Evolutionary conservation across 805 yeast genomes (phyloP), one percentile per base, ranked within the genome.

Genomic region (Cyberlindnera euphorbiae): DNA sequence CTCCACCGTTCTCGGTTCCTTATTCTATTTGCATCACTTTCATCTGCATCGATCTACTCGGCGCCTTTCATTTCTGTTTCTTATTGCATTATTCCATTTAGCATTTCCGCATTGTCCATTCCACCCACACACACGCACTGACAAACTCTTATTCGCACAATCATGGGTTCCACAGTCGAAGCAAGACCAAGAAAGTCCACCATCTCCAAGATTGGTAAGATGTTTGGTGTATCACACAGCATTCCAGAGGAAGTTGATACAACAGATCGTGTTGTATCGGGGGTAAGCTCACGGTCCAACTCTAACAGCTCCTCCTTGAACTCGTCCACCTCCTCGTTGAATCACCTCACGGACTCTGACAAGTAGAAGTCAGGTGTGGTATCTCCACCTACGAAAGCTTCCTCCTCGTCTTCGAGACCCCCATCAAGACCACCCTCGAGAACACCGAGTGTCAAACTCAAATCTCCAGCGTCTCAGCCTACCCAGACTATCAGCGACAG

Each of bases 141-240:
- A n/a, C n/a, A n/a, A n/a, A n/a, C n/a, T n/a, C n/a, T n/a, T n/a
- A n/a, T n/a, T n/a, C n/a, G n/a, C n/a, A n/a, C n/a, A 21, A 25
- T 12, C 13, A 39, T 39, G 43, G 43, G 43, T 9, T 35, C 43
- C 12, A 26, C 35, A 8, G 29, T 39, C 8, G 43, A 39, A 16
- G 32, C 31, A 13, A 48, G 59, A 39, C 41, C 55, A 4, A 45
- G 57, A 25, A 45, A 52, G 35, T 49, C 57, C 2, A 58, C 62
- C 3, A 30, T 58, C 6, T 50, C 55, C n/a, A 58, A 49, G 38
- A 34, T 58, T 10, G 55, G 58, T 2, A 54, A 50, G 40, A 46
- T 58, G 26, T 50, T 58, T 40, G 56, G 56, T 17, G 47, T 43
- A 16, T 32, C 42, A 3, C 32, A 41, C 21, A 23, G 35, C 16